phyloP scores from a whole-genome alignment of 306 rosid species.

The Corylus americana region DNA sequence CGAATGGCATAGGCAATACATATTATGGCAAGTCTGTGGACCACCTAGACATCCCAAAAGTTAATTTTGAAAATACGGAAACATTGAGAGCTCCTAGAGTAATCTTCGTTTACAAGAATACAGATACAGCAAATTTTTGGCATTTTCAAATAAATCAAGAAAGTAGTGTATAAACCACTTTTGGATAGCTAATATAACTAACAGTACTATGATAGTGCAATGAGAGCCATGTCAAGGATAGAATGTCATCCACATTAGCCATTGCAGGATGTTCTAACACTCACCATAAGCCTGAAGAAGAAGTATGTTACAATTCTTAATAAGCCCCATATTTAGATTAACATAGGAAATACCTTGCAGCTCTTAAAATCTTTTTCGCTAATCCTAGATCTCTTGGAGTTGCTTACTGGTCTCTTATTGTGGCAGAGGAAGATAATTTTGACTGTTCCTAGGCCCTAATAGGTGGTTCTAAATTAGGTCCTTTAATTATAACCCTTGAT shows the following conservation, averaged over 20 bases:
- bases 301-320: neutral
- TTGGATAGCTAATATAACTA: neutral
- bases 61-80: neutral
- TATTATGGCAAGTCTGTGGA: constrained; percentile 6
- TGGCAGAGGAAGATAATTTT: neutral
- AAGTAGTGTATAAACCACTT: neutral
- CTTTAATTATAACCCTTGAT: neutral
- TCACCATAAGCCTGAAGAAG: neutral
- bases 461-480: neutral
- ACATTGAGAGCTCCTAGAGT: neutral
- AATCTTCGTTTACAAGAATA: neutral
- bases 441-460: neutral
- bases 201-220: neutral
- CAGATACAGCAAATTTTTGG: neutral
- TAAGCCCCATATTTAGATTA: neutral
- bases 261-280: neutral
- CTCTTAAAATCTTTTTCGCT: neutral
- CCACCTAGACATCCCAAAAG: constrained; percentile 5
- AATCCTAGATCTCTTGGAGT: too few relatives aligned
- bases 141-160: neutral
- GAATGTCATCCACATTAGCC: neutral
- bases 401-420: neutral
- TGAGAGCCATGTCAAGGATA: neutral
- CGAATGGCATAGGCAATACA: constrained; percentile 3
- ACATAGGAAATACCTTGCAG: neutral